These are phyloP conservation scores for Pichia kluyveri DNA, from an alignment of 805 yeast species.

Conservation along the genomic window DNA sequence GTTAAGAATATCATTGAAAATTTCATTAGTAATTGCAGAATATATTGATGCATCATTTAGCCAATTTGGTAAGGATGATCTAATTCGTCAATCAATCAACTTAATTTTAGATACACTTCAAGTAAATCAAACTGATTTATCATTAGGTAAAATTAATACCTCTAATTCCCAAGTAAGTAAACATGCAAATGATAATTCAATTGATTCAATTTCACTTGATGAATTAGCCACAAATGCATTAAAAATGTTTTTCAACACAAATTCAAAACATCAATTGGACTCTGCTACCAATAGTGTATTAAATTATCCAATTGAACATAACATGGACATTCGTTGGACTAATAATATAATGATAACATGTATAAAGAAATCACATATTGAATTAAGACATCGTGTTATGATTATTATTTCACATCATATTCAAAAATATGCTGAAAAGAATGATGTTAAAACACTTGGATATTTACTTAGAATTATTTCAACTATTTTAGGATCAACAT, in stretches of 20 bases:
- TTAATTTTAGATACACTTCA: conserved; percentile 30
- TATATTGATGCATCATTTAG: conserved; percentile 17
- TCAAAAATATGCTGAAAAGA: conserved; percentile 20
- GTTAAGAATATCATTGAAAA: conserved; percentile 33
- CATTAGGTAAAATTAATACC: conserved; percentile 11
- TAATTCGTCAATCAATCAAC: conserved; percentile 27
- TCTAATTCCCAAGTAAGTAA: background rate
- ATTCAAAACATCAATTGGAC: conserved; percentile 51
- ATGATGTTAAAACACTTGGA: conserved; percentile 10
- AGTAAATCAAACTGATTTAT: conserved; percentile 11
- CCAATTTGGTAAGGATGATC: conserved; percentile 9
- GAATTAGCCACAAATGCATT: conserved; percentile 31
- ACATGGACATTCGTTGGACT: conserved; percentile 37
- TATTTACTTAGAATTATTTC: conserved; percentile 20
- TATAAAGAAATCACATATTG: conserved; percentile 59
- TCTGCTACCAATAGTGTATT: conserved; percentile 47
- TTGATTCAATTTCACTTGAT: conserved; percentile 3
- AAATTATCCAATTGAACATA: conserved; percentile 29
- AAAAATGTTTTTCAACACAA: conserved; percentile 53
- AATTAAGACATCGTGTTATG: conserved; percentile 22
- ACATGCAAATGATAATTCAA: background rate
- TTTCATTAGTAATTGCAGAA: conserved; percentile 31
- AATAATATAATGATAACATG: conserved; percentile 50
- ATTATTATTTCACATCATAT: conserved; percentile 37
- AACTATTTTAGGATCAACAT: conserved; percentile 55